Evolutionary conservation across 345 rosid species (phyloP).

Genomic region (Salix brachista): DNA sequence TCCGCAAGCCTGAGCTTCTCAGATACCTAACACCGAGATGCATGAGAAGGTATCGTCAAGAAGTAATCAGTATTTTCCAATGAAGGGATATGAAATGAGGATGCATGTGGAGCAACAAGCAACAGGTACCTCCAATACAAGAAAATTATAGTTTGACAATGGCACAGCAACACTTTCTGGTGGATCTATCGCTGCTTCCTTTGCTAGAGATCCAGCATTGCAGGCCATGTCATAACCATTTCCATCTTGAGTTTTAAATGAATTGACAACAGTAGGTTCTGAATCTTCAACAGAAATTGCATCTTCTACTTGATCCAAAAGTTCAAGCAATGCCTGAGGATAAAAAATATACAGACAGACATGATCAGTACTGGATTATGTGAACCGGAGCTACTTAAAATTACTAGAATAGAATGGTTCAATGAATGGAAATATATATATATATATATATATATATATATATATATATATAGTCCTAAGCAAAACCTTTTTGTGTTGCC

Average conservation of each 20-base stretch:
- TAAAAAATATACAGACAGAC: constrained; percentile 5
- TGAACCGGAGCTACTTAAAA: too few relatives aligned
- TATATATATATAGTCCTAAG: not conserved
- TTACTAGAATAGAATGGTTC: not conserved
- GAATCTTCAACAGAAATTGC: constrained; percentile 70
- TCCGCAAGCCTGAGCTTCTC: constrained; percentile 52
- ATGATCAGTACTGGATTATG: not conserved
- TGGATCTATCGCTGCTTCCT: constrained; percentile 24
- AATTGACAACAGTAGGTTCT: constrained; percentile 30
- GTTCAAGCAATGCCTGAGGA: constrained; percentile 74
- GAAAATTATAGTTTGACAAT: constrained; percentile 45
- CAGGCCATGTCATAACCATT: constrained; percentile 22
- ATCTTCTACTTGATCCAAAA: constrained; percentile 91
- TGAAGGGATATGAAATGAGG: not conserved
- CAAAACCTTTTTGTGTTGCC: constrained; percentile 81
- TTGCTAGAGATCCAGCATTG: constrained; percentile 14
- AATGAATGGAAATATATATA: not conserved
- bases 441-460: not conserved
- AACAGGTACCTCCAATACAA: constrained; percentile 75
- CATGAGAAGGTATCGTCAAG: constrained; percentile 7
- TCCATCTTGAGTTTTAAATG: constrained; percentile 36
- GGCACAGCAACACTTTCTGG: constrained; percentile 19
- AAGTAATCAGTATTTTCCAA: not conserved
- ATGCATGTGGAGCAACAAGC: not conserved
- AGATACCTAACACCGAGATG: constrained; percentile 50